A percentile compares a stretch with the other conserved stretches of the same genome.
phyloP scores from a whole-genome alignment of 2,329 filamentous ascomycete species.

The Beauveria rudraprayagi region DNA sequence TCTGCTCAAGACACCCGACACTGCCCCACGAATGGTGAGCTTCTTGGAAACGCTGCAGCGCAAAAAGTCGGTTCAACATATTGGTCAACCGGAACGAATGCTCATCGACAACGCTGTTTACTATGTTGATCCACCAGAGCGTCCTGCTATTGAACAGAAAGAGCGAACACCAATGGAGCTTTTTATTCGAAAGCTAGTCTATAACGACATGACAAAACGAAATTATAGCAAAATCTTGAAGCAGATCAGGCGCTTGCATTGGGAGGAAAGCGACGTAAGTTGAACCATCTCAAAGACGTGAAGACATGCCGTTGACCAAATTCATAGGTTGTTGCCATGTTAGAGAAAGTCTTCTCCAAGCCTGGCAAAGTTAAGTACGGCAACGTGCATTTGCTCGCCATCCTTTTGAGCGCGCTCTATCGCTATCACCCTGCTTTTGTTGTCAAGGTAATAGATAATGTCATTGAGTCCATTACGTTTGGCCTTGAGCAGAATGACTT shows the following conservation, averaged over 20 bases:
- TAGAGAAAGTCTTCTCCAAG: conserved; percentile 91
- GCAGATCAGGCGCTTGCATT: conserved; percentile 90
- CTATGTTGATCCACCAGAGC: conserved; percentile 91
- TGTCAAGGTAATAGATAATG: conserved; percentile 82
- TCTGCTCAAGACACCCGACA: conserved; percentile 84
- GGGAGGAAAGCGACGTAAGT: conserved; percentile 79
- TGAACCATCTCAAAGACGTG: background rate
- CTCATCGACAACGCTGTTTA: conserved; percentile 97
- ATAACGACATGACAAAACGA: conserved; percentile 86
- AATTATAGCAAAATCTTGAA: conserved; percentile 91
- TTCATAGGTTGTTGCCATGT: conserved; percentile 56
- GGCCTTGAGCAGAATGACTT: conserved; percentile 95
- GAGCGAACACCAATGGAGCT: conserved; percentile 89
- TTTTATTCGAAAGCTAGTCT: conserved; percentile 87
- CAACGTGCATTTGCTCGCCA: conserved; percentile 88
- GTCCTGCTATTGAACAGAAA: conserved; percentile 92
- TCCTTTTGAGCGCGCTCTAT: conserved; percentile 79
- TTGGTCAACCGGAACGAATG: conserved; percentile 95
- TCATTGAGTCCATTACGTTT: conserved; percentile 79
- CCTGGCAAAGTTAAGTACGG: conserved; percentile 97
- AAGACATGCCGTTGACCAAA: conserved; percentile 7
- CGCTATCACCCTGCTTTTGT: conserved; percentile 89
- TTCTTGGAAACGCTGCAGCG: conserved; percentile 92
- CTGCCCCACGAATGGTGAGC: conserved; percentile 82
- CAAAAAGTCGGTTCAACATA: conserved; percentile 91